These are phyloP conservation scores for Aspergillus ochraceus DNA, from an alignment of 2,329 filamentous ascomycete species.

Conservation along the genomic window DNA sequence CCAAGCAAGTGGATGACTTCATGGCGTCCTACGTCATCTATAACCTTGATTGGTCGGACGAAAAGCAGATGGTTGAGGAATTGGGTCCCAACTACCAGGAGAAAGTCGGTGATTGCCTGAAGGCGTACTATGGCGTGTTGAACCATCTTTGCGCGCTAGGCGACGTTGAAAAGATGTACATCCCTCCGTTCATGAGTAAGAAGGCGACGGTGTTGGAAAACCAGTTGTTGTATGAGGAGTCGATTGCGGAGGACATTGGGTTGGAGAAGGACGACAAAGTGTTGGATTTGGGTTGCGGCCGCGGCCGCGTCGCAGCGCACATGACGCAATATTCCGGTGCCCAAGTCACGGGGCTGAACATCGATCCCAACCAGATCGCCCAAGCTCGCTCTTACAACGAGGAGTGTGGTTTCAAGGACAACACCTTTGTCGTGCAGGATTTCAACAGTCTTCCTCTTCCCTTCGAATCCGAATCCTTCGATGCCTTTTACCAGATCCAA, in stretches of 20 bases:
- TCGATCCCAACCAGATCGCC: constrained; percentile 54
- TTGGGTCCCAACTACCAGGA: constrained; percentile 53
- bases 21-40: constrained; percentile 60
- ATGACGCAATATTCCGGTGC: constrained; percentile 52
- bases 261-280: constrained; percentile 49
- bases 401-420: constrained; percentile 46
- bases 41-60: constrained; percentile 56
- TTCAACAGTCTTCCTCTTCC: constrained; percentile 55
- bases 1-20: constrained; percentile 55
- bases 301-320: constrained; percentile 55
- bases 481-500: constrained; percentile 60
- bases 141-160: constrained; percentile 58
- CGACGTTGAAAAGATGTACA: constrained; percentile 61
- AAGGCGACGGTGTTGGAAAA: constrained; percentile 53
- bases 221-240: constrained; percentile 55
- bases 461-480: constrained; percentile 51
- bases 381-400: constrained; percentile 49
- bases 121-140: constrained; percentile 55
- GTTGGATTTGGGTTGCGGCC: constrained; percentile 55
- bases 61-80: constrained; percentile 49
- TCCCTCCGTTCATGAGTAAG: constrained; percentile 55
- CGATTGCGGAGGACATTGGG: constrained; percentile 49
- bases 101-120: constrained; percentile 53
- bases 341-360: constrained; percentile 54
- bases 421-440: constrained; percentile 50